Evolutionary conservation across 495 filamentous ascomycete species (phyloP).

Genomic region (Friedmanniomyces simplex): DNA sequence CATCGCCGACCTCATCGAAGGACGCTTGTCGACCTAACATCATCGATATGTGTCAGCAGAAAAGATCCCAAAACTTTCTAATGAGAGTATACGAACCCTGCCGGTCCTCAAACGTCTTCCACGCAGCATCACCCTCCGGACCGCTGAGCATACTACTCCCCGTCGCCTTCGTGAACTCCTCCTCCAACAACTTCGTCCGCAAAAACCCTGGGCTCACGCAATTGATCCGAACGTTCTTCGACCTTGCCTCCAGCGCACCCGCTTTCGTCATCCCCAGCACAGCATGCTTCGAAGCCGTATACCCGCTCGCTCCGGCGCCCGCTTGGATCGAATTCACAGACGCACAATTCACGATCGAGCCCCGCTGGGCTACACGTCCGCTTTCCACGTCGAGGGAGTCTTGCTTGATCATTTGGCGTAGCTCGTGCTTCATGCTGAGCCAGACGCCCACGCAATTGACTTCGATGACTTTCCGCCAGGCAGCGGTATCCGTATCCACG

Average conservation of each 20-base stretch:
- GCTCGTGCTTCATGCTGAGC: constrained; percentile 28
- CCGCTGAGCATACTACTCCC: constrained; percentile 3
- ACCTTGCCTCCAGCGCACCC: constrained; percentile 24
- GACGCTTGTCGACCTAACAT: constrained; percentile 26
- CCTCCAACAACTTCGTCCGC: constrained; percentile 33
- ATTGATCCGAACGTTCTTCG: constrained; percentile 38
- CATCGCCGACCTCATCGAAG: constrained; percentile 37
- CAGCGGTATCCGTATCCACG: constrained; percentile 22
- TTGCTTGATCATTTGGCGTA: constrained; percentile 33
- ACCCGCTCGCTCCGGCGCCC: constrained; percentile 31
- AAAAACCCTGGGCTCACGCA: constrained; percentile 37
- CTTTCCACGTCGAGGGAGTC: constrained; percentile 21
- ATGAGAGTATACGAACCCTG: constrained; percentile 26
- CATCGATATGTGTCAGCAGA: not conserved
- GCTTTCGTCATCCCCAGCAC: constrained; percentile 36
- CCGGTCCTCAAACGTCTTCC: constrained; percentile 25
- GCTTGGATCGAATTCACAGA: constrained; percentile 35
- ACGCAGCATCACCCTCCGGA: not conserved
- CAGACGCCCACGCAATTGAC: constrained; percentile 31
- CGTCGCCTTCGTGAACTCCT: constrained; percentile 19
- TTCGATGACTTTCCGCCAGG: constrained; percentile 26
- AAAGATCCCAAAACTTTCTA: constrained; percentile 9
- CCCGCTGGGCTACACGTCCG: constrained; percentile 25
- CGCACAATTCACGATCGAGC: constrained; percentile 40
- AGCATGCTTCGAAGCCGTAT: constrained; percentile 42